Evolutionary conservation across 2,329 filamentous ascomycete genomes (phyloP).

Genomic region (Geosmithia flava): DNA sequence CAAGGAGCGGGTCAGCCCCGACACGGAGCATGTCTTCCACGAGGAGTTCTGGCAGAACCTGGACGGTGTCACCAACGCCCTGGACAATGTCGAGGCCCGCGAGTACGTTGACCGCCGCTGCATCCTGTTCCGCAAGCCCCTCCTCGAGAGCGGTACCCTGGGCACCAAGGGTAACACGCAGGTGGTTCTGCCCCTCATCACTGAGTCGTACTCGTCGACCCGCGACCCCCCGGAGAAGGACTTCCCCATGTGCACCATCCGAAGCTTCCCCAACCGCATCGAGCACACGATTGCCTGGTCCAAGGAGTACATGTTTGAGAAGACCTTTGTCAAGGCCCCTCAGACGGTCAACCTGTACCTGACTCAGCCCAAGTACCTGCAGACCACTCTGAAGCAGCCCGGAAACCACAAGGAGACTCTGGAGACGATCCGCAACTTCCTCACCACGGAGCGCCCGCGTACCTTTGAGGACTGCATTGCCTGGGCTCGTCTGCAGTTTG

Average conservation of each 20-base stretch:
- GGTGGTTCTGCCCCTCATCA: conserved; percentile 80
- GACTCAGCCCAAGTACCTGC: conserved; percentile 81
- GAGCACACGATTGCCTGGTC: conserved; percentile 99
- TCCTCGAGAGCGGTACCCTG: conserved; percentile 94
- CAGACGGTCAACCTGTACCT: conserved; percentile 93
- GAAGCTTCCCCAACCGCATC: conserved; percentile 96
- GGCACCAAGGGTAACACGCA: conserved; percentile 98
- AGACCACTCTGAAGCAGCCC: conserved; percentile 76
- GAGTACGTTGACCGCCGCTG: conserved; percentile 94
- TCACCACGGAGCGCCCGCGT: conserved; percentile 83
- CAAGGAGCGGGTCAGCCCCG: conserved; percentile 79
- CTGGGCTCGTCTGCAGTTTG: conserved; percentile 89
- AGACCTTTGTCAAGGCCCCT: conserved; percentile 82
- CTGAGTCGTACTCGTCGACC: conserved; percentile 90
- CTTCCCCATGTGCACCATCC: conserved; percentile 96
- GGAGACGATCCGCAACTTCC: conserved; percentile 78
- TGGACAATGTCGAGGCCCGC: conserved; percentile 94
- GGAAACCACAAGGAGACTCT: conserved; percentile 91
- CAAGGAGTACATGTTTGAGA: conserved; percentile 82
- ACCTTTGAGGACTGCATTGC: conserved; percentile 94
- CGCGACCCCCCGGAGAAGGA: conserved; percentile 97
- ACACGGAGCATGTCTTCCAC: conserved; percentile 90
- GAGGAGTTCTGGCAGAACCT: conserved; percentile 81
- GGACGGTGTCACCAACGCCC: conserved; percentile 89
- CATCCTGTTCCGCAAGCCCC: conserved; percentile 94